Base-by-base conservation (phyloP, 2,329 filamentous ascomycete genomes). In the Xylaria sp. region DNA sequence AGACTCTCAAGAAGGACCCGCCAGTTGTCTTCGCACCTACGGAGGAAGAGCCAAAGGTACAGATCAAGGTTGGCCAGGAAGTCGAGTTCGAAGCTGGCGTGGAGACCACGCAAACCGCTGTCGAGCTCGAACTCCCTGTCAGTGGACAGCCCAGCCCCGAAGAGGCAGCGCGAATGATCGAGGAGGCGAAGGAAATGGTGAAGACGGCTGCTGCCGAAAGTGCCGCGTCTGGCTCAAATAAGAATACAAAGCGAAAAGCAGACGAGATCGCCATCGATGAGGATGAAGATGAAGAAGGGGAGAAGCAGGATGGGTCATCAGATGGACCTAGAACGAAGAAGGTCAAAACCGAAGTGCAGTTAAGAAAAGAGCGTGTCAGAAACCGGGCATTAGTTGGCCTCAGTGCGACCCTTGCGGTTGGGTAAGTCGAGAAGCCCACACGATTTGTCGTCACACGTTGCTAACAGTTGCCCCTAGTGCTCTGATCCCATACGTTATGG, bases 111-210 rank as follows among this genome's bases (percentile, higher is more conserved):
- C 84, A 84, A 62, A 92, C 88, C 6, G 85, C 86, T 43, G 85
- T 93, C 44, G 88, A 88, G 57, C 79, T 94, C 9, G 89, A 94
- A 60, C 80, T 94, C 67, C 90, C 92, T 13, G 63, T 83, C 3
- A 79, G 84, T 8, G 84, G 90, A 56, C 80, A 92, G 7, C 87
- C 89, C 0, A 83, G 86, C 11, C 86, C 90, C 0, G 89, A 92
- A 60, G 89, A 94, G 65, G 87, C 92, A 1, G 82, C 89, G 52
- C 83, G 87, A 50, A 92, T 97, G 88, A 88, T 97, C 54, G 87
- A 87, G 22, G 86, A 91, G 66, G 94, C 94, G 26, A 91, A 88
- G 75, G 84, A 87, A 63, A 96, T 97, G 90, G 92, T 97, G 4
- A 83, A 89, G 58, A 86, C 86, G 61, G 87, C 87, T 26, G 79